A percentile compares a stretch with the other conserved stretches of the same genome.
phyloP scores from a whole-genome alignment of 192 early-diverging fungal species.

The Backusella australiensis region DNA sequence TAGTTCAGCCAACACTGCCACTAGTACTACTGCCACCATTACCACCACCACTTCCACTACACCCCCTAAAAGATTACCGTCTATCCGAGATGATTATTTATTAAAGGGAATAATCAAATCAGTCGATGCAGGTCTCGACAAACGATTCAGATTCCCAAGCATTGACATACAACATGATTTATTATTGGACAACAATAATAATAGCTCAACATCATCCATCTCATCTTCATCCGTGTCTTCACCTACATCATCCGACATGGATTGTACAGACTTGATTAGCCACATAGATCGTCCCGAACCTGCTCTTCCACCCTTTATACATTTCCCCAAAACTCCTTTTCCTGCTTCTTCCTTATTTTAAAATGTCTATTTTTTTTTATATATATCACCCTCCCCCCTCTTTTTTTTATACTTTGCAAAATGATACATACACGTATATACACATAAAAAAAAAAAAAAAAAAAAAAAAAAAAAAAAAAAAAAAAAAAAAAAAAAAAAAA shows the following conservation, averaged over 20 bases:
- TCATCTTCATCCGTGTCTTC: not conserved
- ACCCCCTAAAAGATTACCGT: not conserved
- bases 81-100: not conserved
- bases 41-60: not conserved
- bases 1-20: not conserved
- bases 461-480: no score
- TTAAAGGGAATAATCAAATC: not conserved
- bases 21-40: not conserved
- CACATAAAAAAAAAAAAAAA: not conserved
- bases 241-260: not conserved
- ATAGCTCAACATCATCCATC: not conserved
- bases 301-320: not conserved
- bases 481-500: no score
- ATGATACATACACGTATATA: not conserved
- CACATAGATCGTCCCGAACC: constrained; percentile 1
- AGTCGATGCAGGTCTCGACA: not conserved
- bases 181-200: not conserved
- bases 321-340: not conserved
- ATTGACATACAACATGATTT: not conserved
- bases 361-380: not conserved
- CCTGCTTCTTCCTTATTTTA: constrained; percentile 1
- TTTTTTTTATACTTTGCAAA: not conserved
- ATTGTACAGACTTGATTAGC: not conserved
- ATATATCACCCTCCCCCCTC: not conserved
- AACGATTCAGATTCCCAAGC: not conserved